Evolutionary conservation across 2,329 filamentous ascomycete genomes (phyloP).

Genomic region (Biscogniauxia mediterranea): DNA sequence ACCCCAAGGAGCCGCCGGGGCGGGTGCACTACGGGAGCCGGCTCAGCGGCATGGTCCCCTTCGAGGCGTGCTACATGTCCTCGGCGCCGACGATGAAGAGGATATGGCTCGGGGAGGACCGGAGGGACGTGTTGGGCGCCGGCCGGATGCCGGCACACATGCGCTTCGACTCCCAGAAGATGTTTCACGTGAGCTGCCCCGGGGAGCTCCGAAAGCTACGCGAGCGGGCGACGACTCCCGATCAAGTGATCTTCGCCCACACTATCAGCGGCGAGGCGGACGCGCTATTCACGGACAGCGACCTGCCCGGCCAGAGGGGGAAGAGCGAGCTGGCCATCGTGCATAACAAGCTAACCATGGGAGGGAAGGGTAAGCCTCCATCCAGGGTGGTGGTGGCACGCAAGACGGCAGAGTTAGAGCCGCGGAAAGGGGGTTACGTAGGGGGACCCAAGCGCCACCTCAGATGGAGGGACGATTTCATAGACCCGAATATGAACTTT

Average conservation of each 20-base stretch:
- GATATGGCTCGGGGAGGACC: slow-evolving; percentile 42
- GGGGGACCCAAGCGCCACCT: slow-evolving; percentile 1
- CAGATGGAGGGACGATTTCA: slow-evolving; percentile 10
- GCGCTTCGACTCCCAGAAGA: slow-evolving; percentile 23
- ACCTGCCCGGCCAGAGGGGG: slow-evolving; percentile 17
- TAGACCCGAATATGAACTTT: not conserved
- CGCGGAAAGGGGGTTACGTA: slow-evolving; percentile 18
- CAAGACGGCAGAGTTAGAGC: slow-evolving; percentile 18
- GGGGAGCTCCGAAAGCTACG: slow-evolving; percentile 18
- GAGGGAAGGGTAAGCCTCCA: not conserved
- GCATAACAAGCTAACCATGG: not conserved
- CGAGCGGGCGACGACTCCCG: slow-evolving; percentile 22
- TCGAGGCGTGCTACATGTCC: slow-evolving; percentile 41
- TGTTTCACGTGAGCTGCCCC: slow-evolving; percentile 22
- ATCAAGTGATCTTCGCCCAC: slow-evolving; percentile 29
- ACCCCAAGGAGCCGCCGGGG: slow-evolving; percentile 3
- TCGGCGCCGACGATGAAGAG: slow-evolving; percentile 36
- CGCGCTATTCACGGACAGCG: slow-evolving; percentile 19
- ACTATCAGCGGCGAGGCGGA: slow-evolving; percentile 4
- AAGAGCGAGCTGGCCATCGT: slow-evolving; percentile 23
- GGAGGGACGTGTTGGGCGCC: slow-evolving; percentile 43
- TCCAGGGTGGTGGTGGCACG: not conserved
- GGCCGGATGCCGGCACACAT: slow-evolving; percentile 39
- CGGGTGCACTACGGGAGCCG: slow-evolving; percentile 23
- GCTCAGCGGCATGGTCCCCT: slow-evolving; percentile 43